Conservation (phyloP, 306 rosid genomes). For the Alnus rubra region DNA sequence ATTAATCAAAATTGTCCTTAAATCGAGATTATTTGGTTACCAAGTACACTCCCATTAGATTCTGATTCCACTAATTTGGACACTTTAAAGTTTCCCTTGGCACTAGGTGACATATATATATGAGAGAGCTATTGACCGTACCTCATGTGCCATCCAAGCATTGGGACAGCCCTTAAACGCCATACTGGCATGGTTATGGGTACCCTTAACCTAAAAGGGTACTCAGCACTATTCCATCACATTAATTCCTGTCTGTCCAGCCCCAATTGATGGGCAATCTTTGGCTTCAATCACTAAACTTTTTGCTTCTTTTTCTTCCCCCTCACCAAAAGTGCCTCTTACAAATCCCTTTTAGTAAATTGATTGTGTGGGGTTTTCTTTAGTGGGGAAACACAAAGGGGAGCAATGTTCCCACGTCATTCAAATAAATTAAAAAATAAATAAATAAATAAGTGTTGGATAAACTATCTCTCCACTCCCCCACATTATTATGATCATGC, state of each 20-base stretch:
- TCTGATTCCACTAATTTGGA: too few species aligned
- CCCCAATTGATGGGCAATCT: slow-evolving; percentile 30
- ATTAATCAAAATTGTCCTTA: too few species aligned
- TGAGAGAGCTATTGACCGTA: slow-evolving; percentile 16
- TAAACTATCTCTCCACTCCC: slow-evolving; percentile 36
- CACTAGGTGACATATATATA: too few species aligned
- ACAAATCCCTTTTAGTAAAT: slow-evolving; percentile 35
- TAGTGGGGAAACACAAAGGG: slow-evolving; percentile 43
- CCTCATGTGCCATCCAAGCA: slow-evolving; percentile 14
- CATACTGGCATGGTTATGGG: neutral
- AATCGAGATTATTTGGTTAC: too few species aligned
- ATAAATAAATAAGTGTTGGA: slow-evolving; percentile 17
- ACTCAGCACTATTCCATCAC: slow-evolving; percentile 31
- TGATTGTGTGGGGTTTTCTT: slow-evolving; percentile 17
- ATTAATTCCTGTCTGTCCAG: neutral
- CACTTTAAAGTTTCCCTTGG: too few species aligned
- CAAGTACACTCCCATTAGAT: too few species aligned
- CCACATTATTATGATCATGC: neutral
- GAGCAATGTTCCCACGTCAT: slow-evolving; percentile 60
- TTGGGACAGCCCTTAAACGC: slow-evolving; percentile 20
- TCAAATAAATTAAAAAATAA: slow-evolving; percentile 15
- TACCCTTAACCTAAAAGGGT: slow-evolving; percentile 30
- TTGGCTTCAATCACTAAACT: slow-evolving; percentile 15
- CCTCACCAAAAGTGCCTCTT: slow-evolving; percentile 29
- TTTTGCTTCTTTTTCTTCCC: neutral